phyloP scores from a whole-genome alignment of 2,329 filamentous ascomycete species.

The Emericellopsis atlantica region DNA sequence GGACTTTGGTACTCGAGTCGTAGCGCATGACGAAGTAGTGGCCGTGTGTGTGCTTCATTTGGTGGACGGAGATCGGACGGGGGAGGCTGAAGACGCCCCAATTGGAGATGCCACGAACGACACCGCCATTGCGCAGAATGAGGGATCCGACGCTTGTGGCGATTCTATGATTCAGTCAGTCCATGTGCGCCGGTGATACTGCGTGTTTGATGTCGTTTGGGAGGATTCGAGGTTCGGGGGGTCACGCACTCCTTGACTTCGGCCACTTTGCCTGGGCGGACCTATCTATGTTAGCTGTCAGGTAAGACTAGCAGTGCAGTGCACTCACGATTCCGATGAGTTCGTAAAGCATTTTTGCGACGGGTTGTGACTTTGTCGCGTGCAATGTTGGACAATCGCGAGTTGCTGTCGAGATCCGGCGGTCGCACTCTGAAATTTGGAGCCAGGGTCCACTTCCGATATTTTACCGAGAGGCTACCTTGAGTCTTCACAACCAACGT shows the following conservation, averaged over 20 bases:
- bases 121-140: constrained; percentile 72
- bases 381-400: neutral
- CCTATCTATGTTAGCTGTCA: constrained; percentile 35
- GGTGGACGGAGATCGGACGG: constrained; percentile 64
- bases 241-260: constrained; percentile 85
- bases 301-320: neutral
- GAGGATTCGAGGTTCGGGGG: neutral
- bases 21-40: constrained; percentile 99
- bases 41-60: constrained; percentile 70
- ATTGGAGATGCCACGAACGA: constrained; percentile 85
- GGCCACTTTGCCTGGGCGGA: constrained; percentile 76
- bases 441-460: neutral
- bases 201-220: neutral
- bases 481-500: neutral
- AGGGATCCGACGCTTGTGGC: constrained; percentile 73
- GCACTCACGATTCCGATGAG: constrained; percentile 78
- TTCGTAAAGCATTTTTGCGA: constrained; percentile 79
- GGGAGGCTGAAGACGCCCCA: constrained; percentile 91
- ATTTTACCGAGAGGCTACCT: neutral
- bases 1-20: constrained; percentile 62
- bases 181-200: too few relatives aligned
- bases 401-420: neutral
- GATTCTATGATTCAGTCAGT: constrained; percentile 45
- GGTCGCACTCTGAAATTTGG: constrained; percentile 3
- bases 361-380: constrained; percentile 11